Percentiles rank a stretch among this genome's conserved stretches.
Evolutionary conservation across 441 rosid genomes (phyloP).

Genomic region (Euphorbia schlechtendalii): DNA sequence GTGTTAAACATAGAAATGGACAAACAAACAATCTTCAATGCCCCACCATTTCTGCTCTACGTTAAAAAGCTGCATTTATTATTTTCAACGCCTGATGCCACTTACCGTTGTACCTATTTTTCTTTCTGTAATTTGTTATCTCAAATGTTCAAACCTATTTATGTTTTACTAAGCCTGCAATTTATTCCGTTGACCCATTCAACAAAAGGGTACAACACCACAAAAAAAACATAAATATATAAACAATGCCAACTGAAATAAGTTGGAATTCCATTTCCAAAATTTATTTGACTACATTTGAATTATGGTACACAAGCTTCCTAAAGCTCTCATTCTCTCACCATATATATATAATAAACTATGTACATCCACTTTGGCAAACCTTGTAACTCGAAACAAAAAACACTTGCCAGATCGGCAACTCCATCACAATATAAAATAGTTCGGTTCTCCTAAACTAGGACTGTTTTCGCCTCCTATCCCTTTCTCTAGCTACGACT

Average conservation of each 20-base stretch:
- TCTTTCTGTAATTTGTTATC: neutral
- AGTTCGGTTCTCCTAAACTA: constrained; percentile 18
- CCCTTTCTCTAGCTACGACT: no score
- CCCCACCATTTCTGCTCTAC: constrained; percentile 7
- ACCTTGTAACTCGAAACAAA: constrained; percentile 25
- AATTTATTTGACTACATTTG: constrained; percentile 39
- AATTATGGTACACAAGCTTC: constrained; percentile 32
- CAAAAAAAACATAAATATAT: neutral
- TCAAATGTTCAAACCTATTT: neutral
- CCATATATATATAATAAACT: constrained; percentile 23
- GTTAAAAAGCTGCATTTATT: constrained; percentile 1
- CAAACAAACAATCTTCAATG: constrained; percentile 9
- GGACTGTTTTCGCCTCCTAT: no score
- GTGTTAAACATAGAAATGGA: constrained; percentile 2
- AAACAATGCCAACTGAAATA: constrained; percentile 8
- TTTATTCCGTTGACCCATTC: neutral
- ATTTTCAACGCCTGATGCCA: no score
- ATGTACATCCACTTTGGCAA: constrained; percentile 39
- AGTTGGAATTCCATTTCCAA: constrained; percentile 29
- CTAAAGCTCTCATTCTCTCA: constrained; percentile 25
- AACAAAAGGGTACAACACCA: neutral
- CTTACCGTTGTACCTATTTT: no score
- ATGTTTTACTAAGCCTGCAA: neutral
- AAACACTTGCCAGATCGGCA: constrained; percentile 17
- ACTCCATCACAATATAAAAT: constrained; percentile 8